Conservation (phyloP, 305 asterid genomes). For the Salvia sclarea region DNA sequence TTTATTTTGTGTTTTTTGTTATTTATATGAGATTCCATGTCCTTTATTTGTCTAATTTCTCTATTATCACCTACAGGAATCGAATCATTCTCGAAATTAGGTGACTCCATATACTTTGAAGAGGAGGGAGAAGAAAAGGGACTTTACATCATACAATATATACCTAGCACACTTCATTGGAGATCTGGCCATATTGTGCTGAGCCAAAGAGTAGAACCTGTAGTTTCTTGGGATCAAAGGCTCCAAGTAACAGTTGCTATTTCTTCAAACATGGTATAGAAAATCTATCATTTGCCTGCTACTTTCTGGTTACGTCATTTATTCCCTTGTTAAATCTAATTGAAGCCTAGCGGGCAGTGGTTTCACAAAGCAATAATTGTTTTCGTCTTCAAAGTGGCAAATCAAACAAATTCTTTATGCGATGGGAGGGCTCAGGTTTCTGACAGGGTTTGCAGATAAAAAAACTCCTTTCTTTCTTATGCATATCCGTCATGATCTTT, state of each 20-base stretch:
- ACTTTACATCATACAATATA: conserved; percentile 77
- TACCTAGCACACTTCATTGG: conserved; percentile 79
- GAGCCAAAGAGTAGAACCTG: conserved; percentile 56
- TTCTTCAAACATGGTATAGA: conserved; percentile 50
- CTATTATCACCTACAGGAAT: conserved; percentile 51
- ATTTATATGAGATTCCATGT: no score
- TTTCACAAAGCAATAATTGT: conserved; percentile 6
- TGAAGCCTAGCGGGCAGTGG: not conserved
- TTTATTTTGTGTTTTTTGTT: not conserved
- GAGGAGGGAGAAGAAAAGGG: conserved; percentile 56
- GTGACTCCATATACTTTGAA: conserved; percentile 93
- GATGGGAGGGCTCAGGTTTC: not conserved
- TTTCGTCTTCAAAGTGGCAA: not conserved
- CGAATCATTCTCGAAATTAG: conserved; percentile 93
- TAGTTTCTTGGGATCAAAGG: conserved; percentile 63
- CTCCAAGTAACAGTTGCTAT: conserved; percentile 51
- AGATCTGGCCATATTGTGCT: conserved; percentile 56
- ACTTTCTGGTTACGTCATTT: not conserved
- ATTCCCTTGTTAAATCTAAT: not conserved
- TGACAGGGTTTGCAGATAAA: not conserved
- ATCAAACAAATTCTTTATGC: not conserved
- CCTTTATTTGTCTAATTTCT: not conserved
- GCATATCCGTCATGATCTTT: not conserved
- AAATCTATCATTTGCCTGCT: conserved; percentile 12
- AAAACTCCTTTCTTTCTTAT: not conserved